Percentiles rank a stretch among this genome's conserved stretches.
Conservation (phyloP, 352 stramenopile species). For the Phytophthora citrophthora region DNA sequence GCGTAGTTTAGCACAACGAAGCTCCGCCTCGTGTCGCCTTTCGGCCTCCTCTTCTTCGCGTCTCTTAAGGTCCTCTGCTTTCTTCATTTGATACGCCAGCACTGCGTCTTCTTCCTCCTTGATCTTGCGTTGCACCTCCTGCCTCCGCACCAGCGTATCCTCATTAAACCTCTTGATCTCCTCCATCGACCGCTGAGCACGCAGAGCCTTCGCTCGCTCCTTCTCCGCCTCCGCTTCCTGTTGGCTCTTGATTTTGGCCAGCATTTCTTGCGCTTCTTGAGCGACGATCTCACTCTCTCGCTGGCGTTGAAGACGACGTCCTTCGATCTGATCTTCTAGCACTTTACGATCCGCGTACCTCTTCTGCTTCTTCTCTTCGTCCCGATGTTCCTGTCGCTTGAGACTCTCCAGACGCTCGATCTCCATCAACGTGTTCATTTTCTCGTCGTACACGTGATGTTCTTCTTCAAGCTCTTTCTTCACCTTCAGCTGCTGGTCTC, state of each 20-base stretch:
- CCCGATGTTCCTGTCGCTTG: slow-evolving; percentile 88
- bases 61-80: slow-evolving; percentile 65
- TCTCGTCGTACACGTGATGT: slow-evolving; percentile 91
- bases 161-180: slow-evolving; percentile 82
- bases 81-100: slow-evolving; percentile 75
- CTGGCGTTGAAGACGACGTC: slow-evolving; percentile 57
- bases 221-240: slow-evolving; percentile 77
- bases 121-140: slow-evolving; percentile 76
- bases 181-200: slow-evolving; percentile 63
- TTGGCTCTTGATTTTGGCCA: slow-evolving; percentile 83
- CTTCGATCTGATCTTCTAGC: slow-evolving; percentile 88
- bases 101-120: slow-evolving; percentile 81
- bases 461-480: slow-evolving; percentile 70
- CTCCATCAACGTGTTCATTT: slow-evolving; percentile 96
- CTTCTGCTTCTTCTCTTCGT: slow-evolving; percentile 90
- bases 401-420: slow-evolving; percentile 93
- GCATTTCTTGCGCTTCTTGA: slow-evolving; percentile 91
- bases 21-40: slow-evolving; percentile 73
- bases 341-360: slow-evolving; percentile 84
- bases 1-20: slow-evolving; percentile 76
- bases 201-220: slow-evolving; percentile 66
- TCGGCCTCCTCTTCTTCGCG: slow-evolving; percentile 71
- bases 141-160: slow-evolving; percentile 47
- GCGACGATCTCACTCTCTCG: slow-evolving; percentile 47
- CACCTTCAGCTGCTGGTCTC: slow-evolving; percentile 91